A percentile compares a stretch with the other conserved stretches of the same genome.
phyloP scores from a whole-genome alignment of 805 yeast species.

The Wickerhamomyces hampshirensis region DNA sequence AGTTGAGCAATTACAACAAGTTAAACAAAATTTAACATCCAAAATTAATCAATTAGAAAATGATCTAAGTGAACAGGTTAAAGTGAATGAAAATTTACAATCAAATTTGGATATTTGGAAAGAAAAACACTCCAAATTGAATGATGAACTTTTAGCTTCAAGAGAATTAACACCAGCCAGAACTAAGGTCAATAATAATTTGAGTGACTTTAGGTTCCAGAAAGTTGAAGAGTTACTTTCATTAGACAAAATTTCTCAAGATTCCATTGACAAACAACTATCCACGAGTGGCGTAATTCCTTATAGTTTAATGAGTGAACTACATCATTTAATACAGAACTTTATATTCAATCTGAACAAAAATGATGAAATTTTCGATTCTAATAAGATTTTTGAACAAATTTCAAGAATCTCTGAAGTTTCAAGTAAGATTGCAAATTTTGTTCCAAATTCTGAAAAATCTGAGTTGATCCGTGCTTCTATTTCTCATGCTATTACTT shows the following conservation, averaged over 20 bases:
- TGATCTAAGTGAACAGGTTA: conserved; percentile 11
- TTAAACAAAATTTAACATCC: conserved; percentile 17
- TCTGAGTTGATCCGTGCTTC: conserved; percentile 55
- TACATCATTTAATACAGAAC: conserved; percentile 46
- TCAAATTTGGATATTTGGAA: conserved; percentile 40
- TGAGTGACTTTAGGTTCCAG: conserved; percentile 33
- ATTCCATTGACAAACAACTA: conserved; percentile 28
- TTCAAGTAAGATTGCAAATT: conserved; percentile 25
- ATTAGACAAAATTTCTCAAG: conserved; percentile 18
- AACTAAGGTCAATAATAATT: too few relatives aligned
- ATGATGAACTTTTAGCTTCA: neutral
- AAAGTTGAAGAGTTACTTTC: conserved; percentile 25
- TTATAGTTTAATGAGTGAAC: conserved; percentile 35
- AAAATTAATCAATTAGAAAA: conserved; percentile 19
- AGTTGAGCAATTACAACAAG: conserved; percentile 14
- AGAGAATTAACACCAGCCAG: neutral
- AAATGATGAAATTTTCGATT: conserved; percentile 16
- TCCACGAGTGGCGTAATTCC: conserved; percentile 44
- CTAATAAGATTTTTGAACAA: conserved; percentile 42
- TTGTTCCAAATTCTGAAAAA: conserved; percentile 32
- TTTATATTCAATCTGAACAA: conserved; percentile 33
- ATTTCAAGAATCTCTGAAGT: conserved; percentile 44
- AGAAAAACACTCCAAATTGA: conserved; percentile 34
- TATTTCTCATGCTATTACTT: conserved; percentile 68
- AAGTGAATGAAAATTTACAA: conserved; percentile 5